Conservation (phyloP, 2,329 filamentous ascomycete genomes). For the Sporothrix variecibatus region DNA sequence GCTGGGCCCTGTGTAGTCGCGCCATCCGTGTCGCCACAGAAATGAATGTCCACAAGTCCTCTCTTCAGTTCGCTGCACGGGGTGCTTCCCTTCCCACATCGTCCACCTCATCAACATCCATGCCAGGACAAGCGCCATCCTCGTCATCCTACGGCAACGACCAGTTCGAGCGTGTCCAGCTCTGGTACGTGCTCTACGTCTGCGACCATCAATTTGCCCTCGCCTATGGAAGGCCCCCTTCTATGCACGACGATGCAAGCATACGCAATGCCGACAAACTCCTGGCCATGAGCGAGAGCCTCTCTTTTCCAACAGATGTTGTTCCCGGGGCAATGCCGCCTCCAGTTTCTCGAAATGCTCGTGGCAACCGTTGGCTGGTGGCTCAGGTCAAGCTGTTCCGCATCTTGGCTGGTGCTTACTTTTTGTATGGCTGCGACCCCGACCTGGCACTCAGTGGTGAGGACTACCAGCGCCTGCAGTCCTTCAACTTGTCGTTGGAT, state of each 20-base stretch:
- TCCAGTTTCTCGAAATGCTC: background rate
- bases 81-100: background rate
- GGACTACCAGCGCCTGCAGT: constrained; percentile 4
- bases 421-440: background rate
- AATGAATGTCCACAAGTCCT: background rate
- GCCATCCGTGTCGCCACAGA: background rate
- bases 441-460: background rate
- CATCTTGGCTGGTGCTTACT: background rate
- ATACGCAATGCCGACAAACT: background rate
- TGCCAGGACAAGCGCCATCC: background rate
- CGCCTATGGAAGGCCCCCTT: background rate
- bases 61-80: background rate
- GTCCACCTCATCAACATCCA: background rate
- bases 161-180: background rate
- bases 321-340: background rate
- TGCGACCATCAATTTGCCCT: background rate
- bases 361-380: background rate
- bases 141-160: background rate
- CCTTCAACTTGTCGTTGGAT: background rate
- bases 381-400: constrained; percentile 1
- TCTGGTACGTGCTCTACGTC: background rate
- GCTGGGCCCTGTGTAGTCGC: background rate
- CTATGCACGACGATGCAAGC: background rate
- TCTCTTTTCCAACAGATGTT: background rate
- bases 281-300: background rate